Evolutionary conservation across 106 monocot species (phyloP).

Genomic region (Allium cepa): DNA sequence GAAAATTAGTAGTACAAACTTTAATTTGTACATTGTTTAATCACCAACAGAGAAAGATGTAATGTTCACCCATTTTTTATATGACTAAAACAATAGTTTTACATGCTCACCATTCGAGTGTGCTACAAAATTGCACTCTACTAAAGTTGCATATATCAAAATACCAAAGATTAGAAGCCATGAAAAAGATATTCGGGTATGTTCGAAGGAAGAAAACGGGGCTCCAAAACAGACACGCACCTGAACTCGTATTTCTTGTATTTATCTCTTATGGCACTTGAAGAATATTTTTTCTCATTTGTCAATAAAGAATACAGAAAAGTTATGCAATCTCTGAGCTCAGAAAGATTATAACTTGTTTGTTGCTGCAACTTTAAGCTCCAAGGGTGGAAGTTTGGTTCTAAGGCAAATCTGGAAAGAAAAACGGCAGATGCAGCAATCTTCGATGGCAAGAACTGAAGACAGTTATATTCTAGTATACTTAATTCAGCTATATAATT

Average conservation of each 20-base stretch:
- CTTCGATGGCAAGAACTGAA: conserved; percentile 45
- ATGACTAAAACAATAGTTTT: too few species aligned
- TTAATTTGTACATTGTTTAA: too few species aligned
- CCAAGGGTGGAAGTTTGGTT: conserved; percentile 44
- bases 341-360: conserved; percentile 42
- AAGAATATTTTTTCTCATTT: conserved; percentile 17
- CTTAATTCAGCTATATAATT: conserved; percentile 60
- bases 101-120: too few species aligned
- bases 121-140: too few species aligned
- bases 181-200: conserved; percentile 27
- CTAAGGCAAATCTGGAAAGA: conserved; percentile 43
- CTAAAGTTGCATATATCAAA: not conserved
- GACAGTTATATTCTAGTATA: conserved; percentile 48
- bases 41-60: too few species aligned
- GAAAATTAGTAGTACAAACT: too few species aligned
- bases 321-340: conserved; percentile 17
- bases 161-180: not conserved
- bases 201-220: not conserved
- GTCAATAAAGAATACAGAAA: conserved; percentile 30
- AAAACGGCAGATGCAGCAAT: conserved; percentile 65
- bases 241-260: conserved; percentile 60
- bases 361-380: not conserved
- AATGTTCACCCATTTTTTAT: too few species aligned
- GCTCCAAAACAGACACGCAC: conserved; percentile 21
- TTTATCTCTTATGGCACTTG: conserved; percentile 39